These are phyloP conservation scores for Globisporangium nunn DNA, from an alignment of 352 stramenopile species.

Conservation along the genomic window DNA sequence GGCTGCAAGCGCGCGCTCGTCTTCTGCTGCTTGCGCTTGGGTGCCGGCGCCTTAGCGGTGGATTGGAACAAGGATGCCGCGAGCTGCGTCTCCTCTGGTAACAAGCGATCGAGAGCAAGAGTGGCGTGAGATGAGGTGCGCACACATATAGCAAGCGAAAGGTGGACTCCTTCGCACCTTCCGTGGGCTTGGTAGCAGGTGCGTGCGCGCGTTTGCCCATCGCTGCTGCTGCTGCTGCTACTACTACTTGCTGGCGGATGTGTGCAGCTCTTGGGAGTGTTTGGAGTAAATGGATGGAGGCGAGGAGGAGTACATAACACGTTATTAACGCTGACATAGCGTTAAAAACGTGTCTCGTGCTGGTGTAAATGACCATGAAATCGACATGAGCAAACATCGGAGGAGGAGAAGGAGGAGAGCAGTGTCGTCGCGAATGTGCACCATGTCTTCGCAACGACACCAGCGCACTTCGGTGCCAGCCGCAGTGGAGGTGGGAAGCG, in stretches of 20 bases:
- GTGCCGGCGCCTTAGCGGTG: slow-evolving; percentile 8
- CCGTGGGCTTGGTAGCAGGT: slow-evolving; percentile 8
- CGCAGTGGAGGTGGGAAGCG: no score
- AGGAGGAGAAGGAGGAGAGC: no score
- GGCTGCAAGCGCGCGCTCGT: slow-evolving; percentile 30
- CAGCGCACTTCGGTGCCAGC: no score
- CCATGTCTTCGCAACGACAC: no score
- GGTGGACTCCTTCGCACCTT: not conserved
- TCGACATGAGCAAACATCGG: no score
- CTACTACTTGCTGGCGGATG: not conserved
- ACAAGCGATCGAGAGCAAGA: not conserved
- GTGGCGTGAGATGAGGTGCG: no score
- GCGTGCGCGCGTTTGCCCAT: slow-evolving; percentile 7
- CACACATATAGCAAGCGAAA: not conserved
- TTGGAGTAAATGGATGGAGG: not conserved
- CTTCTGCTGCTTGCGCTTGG: slow-evolving; percentile 29
- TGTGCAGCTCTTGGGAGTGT: not conserved
- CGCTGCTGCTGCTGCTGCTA: not conserved
- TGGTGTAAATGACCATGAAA: no score
- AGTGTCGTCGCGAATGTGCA: no score
- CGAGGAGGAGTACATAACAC: no score
- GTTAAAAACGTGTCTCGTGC: not conserved
- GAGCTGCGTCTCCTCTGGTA: slow-evolving; percentile 50
- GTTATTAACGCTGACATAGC: not conserved
- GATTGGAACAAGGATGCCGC: slow-evolving; percentile 42